Conservation (phyloP, 495 filamentous ascomycete species). For the Achaetomiella virescens region DNA sequence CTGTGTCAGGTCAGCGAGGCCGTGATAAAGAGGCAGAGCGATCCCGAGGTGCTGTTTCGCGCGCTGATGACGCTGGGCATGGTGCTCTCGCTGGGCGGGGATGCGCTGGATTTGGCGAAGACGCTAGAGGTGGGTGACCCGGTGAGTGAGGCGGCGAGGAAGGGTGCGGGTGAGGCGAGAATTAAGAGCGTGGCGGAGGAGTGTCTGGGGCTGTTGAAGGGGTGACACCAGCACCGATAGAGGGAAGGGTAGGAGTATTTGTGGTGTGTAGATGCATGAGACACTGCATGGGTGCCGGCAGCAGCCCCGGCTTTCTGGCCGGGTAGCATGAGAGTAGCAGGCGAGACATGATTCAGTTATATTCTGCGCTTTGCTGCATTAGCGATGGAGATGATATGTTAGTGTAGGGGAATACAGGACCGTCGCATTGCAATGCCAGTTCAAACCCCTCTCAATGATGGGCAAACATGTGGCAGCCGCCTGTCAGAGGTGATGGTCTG, state of each 20-base stretch:
- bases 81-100: constrained; percentile 49
- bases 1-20: constrained; percentile 47
- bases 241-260: not conserved
- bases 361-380: too few species aligned
- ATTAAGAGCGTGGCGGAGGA: constrained; percentile 54
- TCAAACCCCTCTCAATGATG: too few species aligned
- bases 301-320: too few species aligned
- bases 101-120: constrained; percentile 40
- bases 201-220: constrained; percentile 46
- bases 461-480: too few species aligned
- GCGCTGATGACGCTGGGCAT: constrained; percentile 80
- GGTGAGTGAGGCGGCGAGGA: constrained; percentile 37
- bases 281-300: not conserved
- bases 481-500: too few species aligned
- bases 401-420: too few species aligned
- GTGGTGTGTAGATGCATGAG: not conserved
- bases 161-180: constrained; percentile 46
- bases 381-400: too few species aligned
- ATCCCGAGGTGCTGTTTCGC: constrained; percentile 78
- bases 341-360: too few species aligned
- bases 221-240: not conserved
- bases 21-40: constrained; percentile 57
- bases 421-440: too few species aligned
- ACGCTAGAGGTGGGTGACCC: constrained; percentile 41
- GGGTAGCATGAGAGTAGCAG: too few species aligned